These are phyloP conservation scores for Calonectria hongkongensis DNA, from an alignment of 2,329 filamentous ascomycete species.

Conservation along the genomic window DNA sequence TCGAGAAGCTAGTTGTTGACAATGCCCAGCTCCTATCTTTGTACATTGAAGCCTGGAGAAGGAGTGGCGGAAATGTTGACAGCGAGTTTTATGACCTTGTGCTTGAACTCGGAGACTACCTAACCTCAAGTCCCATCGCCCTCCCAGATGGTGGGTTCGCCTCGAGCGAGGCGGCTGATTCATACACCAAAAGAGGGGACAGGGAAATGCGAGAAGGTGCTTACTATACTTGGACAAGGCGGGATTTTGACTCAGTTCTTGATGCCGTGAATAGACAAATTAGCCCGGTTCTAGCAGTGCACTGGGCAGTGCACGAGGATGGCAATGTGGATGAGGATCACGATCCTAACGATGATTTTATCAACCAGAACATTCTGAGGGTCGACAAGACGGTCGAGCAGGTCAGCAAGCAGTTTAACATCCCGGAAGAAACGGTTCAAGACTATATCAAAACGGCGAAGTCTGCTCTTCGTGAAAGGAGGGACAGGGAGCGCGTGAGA, in stretches of 20 bases:
- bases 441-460: conserved; percentile 80
- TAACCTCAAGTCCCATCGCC: conserved; percentile 82
- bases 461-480: conserved; percentile 80
- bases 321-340: conserved; percentile 90
- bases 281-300: conserved; percentile 84
- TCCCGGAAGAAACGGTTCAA: conserved; percentile 81
- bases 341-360: conserved; percentile 94
- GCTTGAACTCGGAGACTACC: conserved; percentile 89
- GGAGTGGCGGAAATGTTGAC: conserved; percentile 69
- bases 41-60: conserved; percentile 90
- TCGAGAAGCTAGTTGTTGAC: conserved; percentile 97
- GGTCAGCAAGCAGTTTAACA: conserved; percentile 84
- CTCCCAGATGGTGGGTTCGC: conserved; percentile 84
- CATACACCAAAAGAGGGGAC: conserved; percentile 82
- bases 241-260: conserved; percentile 88
- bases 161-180: conserved; percentile 94
- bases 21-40: conserved; percentile 89
- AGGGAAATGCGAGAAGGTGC: conserved; percentile 91
- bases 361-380: conserved; percentile 92
- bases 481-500: conserved; percentile 83
- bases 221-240: conserved; percentile 94
- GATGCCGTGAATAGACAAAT: conserved; percentile 70
- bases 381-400: conserved; percentile 80
- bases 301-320: conserved; percentile 89
- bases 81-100: conserved; percentile 86